phyloP scores from a whole-genome alignment of 345 rosid genomes.

The Abelmoschus esculentus region DNA sequence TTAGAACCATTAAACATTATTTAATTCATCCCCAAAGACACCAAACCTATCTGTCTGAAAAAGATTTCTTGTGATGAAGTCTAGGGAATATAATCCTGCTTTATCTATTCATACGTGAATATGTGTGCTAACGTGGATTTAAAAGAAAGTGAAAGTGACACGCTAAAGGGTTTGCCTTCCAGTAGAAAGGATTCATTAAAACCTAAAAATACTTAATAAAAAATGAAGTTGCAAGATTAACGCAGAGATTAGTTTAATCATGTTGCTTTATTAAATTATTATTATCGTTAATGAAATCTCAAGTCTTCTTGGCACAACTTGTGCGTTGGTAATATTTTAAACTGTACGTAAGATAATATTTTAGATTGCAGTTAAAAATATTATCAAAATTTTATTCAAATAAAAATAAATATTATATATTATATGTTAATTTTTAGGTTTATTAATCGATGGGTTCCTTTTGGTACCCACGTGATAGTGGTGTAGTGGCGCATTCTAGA shows the following conservation, averaged over 20 bases:
- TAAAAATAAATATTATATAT: no score
- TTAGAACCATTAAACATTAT: conserved; percentile 21
- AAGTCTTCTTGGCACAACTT: background rate
- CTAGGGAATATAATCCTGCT: conserved; percentile 16
- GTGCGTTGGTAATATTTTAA: no score
- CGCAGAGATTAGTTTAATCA: background rate
- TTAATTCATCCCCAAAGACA: background rate
- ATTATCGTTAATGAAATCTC: background rate
- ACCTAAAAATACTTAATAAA: background rate
- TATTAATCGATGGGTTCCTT: background rate
- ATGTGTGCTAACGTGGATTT: conserved; percentile 15
- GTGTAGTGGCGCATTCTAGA: background rate
- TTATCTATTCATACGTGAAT: conserved; percentile 10
- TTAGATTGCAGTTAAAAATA: no score
- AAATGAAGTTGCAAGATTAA: background rate
- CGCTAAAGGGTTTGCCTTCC: conserved; percentile 27
- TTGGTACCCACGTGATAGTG: background rate
- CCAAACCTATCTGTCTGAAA: conserved; percentile 26
- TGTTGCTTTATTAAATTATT: background rate
- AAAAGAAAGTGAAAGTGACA: conserved; percentile 30
- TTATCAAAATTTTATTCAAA: no score
- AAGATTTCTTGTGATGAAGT: background rate
- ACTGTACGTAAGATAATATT: no score
- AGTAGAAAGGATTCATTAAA: conserved; percentile 10
- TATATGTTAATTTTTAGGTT: background rate